phyloP scores from a whole-genome alignment of 1,139 yeast species.

The Saccharomyces hybrid region DNA sequence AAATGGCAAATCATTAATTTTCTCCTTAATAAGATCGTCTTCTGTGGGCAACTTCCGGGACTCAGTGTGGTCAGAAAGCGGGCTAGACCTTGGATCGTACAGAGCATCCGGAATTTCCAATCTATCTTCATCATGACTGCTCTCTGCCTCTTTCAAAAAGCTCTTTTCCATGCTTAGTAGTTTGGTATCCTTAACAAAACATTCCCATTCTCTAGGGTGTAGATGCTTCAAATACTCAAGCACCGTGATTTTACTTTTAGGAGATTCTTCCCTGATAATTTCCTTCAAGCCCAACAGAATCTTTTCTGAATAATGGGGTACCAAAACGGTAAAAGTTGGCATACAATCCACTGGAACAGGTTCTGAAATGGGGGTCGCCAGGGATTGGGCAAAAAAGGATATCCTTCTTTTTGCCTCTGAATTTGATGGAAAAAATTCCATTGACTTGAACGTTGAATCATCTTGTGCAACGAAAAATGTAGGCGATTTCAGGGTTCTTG shows the following conservation, averaged over 20 bases:
- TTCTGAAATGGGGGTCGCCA: conserved; percentile 66
- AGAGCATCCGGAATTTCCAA: background rate
- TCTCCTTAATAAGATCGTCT: conserved; percentile 34
- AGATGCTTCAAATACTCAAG: conserved; percentile 68
- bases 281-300: conserved; percentile 59
- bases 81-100: background rate
- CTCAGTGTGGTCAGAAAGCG: background rate
- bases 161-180: conserved; percentile 25
- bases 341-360: conserved; percentile 64
- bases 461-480: conserved; percentile 70
- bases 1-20: conserved; percentile 54
- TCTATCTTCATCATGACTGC: conserved; percentile 15
- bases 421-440: conserved; percentile 52
- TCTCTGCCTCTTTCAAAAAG: conserved; percentile 7
- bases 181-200: conserved; percentile 57
- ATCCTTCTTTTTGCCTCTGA: conserved; percentile 77
- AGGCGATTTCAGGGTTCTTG: conserved; percentile 47
- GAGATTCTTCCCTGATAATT: conserved; percentile 54
- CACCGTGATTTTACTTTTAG: conserved; percentile 54
- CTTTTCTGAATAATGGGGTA: conserved; percentile 87
- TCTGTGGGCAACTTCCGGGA: conserved; percentile 14
- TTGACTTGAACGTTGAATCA: conserved; percentile 62
- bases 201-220: conserved; percentile 67
- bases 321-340: conserved; percentile 75
- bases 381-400: conserved; percentile 84